phyloP scores from a whole-genome alignment of 139 green algal species.

The Diplosphaera chodatii region DNA sequence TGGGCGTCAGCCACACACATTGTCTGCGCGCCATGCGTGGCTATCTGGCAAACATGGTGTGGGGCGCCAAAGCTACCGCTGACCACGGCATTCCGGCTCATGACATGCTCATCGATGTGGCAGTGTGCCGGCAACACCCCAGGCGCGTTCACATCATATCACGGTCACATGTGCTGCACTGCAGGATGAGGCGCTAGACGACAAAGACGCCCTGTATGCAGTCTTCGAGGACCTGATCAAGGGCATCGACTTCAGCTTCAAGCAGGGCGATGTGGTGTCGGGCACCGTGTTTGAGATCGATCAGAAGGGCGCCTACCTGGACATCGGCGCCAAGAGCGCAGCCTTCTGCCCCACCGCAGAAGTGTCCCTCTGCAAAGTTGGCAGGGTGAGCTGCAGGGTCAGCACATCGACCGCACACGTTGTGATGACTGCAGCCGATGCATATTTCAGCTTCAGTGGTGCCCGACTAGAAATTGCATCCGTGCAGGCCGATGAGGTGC shows the following conservation, averaged over 20 bases:
- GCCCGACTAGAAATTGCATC: no score
- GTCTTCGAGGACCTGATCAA: slow-evolving; percentile 38
- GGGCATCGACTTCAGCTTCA: background rate
- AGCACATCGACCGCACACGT: no score
- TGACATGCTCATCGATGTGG: no score
- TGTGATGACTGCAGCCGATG: no score
- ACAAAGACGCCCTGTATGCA: slow-evolving; percentile 19
- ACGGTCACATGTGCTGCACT: background rate
- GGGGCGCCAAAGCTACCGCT: background rate
- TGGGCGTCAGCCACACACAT: no score
- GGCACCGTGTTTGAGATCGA: slow-evolving; percentile 53
- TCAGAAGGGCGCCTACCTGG: slow-evolving; percentile 81
- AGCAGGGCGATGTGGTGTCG: slow-evolving; percentile 25
- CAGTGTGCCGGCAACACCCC: no score
- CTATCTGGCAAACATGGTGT: background rate
- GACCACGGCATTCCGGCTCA: no score
- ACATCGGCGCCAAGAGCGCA: slow-evolving; percentile 88
- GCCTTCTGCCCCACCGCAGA: slow-evolving; percentile 78
- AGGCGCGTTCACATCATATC: no score
- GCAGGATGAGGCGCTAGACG: slow-evolving; percentile 2
- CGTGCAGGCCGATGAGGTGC: slow-evolving; percentile 54
- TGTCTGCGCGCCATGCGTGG: no score
- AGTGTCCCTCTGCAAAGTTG: slow-evolving; percentile 56
- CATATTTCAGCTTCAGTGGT: no score
- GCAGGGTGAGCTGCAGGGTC: background rate